Conservation (phyloP, 2,329 filamentous ascomycete species). For the Scleromitrula shiraiana region DNA sequence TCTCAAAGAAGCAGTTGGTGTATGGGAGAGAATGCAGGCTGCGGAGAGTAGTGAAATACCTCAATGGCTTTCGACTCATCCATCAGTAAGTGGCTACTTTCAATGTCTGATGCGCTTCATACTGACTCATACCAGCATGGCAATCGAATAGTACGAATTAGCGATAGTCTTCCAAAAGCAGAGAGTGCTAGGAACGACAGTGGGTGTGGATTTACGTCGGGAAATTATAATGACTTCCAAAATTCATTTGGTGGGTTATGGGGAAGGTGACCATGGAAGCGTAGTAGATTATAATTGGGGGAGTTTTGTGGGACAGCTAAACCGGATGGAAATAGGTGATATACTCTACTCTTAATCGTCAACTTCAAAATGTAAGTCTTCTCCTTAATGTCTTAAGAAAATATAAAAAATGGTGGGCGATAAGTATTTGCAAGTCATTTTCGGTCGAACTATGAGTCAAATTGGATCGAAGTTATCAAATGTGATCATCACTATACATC, state of each 20-base stretch:
- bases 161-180: constrained; percentile 52
- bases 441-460: too few species aligned
- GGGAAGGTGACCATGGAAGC: too few species aligned
- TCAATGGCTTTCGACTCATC: constrained; percentile 70
- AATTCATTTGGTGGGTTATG: constrained; percentile 2
- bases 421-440: too few species aligned
- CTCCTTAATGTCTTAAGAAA: too few species aligned
- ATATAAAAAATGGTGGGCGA: too few species aligned
- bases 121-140: constrained; percentile 39
- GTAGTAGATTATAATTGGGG: too few species aligned
- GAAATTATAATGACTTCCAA: constrained; percentile 2
- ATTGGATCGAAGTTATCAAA: too few species aligned
- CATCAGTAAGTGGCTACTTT: constrained; percentile 47
- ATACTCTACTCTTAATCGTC: too few species aligned
- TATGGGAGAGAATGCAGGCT: constrained; percentile 61
- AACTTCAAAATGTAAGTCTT: too few species aligned
- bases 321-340: too few species aligned
- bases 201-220: constrained; percentile 37
- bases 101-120: neutral
- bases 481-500: too few species aligned
- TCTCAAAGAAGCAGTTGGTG: constrained; percentile 54
- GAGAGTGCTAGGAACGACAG: constrained; percentile 45
- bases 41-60: constrained; percentile 46
- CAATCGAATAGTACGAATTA: constrained; percentile 56
- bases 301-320: too few species aligned